Evolutionary conservation across 371 early-diverging fungal genomes (phyloP).

Genomic region (Chytridium lagenaria): DNA sequence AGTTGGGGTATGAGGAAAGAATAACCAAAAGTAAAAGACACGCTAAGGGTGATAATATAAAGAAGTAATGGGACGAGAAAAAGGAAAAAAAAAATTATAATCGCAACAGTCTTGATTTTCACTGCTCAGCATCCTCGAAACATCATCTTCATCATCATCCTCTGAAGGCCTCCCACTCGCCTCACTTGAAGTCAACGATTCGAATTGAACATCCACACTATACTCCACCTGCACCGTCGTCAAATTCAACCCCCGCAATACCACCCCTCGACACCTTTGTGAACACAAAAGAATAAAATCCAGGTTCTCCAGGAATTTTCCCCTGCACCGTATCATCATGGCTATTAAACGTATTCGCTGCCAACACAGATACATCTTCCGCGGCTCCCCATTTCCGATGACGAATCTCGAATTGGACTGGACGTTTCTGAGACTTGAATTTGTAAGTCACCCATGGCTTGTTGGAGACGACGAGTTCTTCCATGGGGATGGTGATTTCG

Average conservation of each 20-base stretch:
- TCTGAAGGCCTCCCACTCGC: background rate
- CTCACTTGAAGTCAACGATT: background rate
- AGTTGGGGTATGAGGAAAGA: too few relatives aligned
- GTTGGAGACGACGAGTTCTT: conserved; percentile 22
- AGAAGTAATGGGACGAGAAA: too few relatives aligned
- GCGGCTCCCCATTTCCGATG: conserved; percentile 27
- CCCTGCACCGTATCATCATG: background rate
- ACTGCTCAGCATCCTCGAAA: conserved; percentile 19
- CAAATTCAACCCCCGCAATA: conserved; percentile 15
- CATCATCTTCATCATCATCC: conserved; percentile 23
- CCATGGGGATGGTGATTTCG: conserved; percentile 31
- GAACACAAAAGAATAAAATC: conserved; percentile 16
- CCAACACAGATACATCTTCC: conserved; percentile 26
- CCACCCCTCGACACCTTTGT: conserved; percentile 9
- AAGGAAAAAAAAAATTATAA: background rate
- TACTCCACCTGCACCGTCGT: conserved; percentile 16
- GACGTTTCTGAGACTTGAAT: conserved; percentile 33
- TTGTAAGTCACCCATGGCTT: conserved; percentile 27
- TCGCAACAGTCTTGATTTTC: background rate
- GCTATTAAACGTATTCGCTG: background rate
- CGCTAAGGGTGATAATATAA: too few relatives aligned
- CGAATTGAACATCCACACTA: conserved; percentile 10
- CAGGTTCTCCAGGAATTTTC: conserved; percentile 17
- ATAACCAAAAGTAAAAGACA: too few relatives aligned
- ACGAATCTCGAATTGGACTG: conserved; percentile 36